Evolutionary conservation across 768 basidiomycete species (phyloP).

Genomic region (Postia placenta): DNA sequence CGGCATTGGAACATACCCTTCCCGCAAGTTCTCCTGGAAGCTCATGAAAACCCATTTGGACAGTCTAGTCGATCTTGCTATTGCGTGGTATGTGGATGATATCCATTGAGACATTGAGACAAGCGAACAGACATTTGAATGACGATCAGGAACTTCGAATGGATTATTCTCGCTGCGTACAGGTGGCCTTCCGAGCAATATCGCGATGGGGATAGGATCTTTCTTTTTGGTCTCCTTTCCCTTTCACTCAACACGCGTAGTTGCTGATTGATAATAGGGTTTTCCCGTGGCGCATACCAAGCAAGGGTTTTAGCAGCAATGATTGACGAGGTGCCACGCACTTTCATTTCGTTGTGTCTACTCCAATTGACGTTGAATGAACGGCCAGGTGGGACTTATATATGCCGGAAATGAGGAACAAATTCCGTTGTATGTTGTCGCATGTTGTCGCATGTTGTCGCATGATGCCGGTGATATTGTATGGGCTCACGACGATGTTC

Average conservation of each 20-base stretch:
- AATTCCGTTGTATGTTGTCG: constrained; percentile 20
- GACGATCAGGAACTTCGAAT: constrained; percentile 18
- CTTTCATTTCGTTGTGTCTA: background rate
- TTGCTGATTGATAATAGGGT: constrained; percentile 22
- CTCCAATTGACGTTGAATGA: too few relatives aligned
- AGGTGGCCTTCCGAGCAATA: constrained; percentile 28
- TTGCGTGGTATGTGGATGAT: constrained; percentile 13
- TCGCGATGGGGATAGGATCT: constrained; percentile 27
- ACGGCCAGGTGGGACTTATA: constrained; percentile 29
- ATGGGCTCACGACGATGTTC: too few relatives aligned
- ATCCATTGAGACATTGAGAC: background rate
- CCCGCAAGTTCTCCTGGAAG: constrained; percentile 1
- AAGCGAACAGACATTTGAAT: background rate
- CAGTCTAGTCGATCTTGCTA: constrained; percentile 9
- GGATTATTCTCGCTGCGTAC: constrained; percentile 19
- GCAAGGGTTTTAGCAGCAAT: constrained; percentile 35
- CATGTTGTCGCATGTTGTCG: background rate
- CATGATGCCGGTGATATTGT: too few relatives aligned
- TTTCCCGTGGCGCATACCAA: constrained; percentile 40
- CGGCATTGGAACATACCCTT: constrained; percentile 16
- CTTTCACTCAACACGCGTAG: background rate
- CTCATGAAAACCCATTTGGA: background rate
- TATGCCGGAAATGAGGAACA: constrained; percentile 26
- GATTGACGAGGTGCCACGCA: constrained; percentile 34
- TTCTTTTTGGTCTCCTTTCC: constrained; percentile 25